phyloP scores from a whole-genome alignment of 495 filamentous ascomycete species.

The Neurospora pannonica region DNA sequence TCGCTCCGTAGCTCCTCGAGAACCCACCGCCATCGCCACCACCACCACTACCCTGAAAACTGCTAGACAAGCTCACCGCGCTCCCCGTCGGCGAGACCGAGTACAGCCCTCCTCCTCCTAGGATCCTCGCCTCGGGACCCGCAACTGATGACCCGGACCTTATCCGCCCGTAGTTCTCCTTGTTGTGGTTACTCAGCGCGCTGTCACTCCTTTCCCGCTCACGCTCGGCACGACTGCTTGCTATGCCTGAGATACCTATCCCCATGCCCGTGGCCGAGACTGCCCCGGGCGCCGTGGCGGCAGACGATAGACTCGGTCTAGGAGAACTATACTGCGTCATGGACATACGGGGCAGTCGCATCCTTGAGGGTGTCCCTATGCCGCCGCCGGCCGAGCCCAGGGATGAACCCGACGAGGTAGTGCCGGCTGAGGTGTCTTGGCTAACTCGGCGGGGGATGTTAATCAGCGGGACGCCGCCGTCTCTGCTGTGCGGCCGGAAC shows the following conservation, averaged over 20 bases:
- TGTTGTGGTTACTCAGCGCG: conserved; percentile 12
- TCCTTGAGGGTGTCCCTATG: conserved; percentile 12
- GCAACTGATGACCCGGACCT: conserved; percentile 10
- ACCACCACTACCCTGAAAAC: not conserved
- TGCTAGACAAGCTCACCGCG: not conserved
- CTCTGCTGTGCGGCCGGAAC: conserved; percentile 39
- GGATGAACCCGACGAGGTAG: conserved; percentile 2
- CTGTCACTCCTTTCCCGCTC: conserved; percentile 15
- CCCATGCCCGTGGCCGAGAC: not conserved
- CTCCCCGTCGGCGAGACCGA: conserved; percentile 13
- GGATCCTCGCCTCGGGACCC: not conserved
- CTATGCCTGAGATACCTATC: not conserved
- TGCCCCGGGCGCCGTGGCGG: conserved; percentile 8
- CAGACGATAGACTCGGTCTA: conserved; percentile 22
- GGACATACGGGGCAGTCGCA: conserved; percentile 29
- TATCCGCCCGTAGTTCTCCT: conserved; percentile 17
- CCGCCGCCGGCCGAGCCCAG: conserved; percentile 7
- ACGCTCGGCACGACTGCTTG: not conserved
- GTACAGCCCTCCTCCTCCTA: conserved; percentile 1
- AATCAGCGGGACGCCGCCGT: conserved; percentile 28
- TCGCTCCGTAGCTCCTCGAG: not conserved
- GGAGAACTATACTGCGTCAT: conserved; percentile 14
- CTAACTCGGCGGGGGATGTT: conserved; percentile 33
- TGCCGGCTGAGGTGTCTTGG: conserved; percentile 12
- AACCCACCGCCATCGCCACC: not conserved